These are phyloP conservation scores for Ogataea allantospora DNA, from an alignment of 805 yeast species.

Conservation along the genomic window DNA sequence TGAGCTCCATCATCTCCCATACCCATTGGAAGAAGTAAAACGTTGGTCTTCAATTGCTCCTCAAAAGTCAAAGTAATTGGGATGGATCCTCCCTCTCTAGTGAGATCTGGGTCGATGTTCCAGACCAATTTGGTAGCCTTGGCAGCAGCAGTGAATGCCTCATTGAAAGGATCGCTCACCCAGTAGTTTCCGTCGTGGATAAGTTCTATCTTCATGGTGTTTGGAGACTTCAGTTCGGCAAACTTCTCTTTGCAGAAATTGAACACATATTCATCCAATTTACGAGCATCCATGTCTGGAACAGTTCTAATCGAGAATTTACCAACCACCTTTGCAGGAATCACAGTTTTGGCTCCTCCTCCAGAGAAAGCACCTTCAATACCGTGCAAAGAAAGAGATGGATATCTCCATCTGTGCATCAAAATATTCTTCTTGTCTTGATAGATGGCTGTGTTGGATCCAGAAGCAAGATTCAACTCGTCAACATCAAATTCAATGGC, in stretches of 20 bases:
- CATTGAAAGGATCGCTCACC: constrained; percentile 92
- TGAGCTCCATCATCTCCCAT: constrained; percentile 99
- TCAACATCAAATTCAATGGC: constrained; percentile 79
- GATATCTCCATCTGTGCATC: constrained; percentile 99
- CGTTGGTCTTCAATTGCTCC: constrained; percentile 79
- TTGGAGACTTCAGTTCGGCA: constrained; percentile 70
- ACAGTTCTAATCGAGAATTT: constrained; percentile 97
- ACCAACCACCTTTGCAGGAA: constrained; percentile 91
- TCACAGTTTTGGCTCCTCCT: constrained; percentile 96
- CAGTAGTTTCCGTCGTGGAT: constrained; percentile 96
- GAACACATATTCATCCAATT: constrained; percentile 74
- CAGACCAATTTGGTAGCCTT: constrained; percentile 93
- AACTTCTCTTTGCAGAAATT: constrained; percentile 68
- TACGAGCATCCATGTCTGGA: constrained; percentile 82
- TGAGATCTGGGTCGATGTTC: constrained; percentile 92
- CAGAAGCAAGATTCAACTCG: constrained; percentile 85
- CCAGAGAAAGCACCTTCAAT: constrained; percentile 96
- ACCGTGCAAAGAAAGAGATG: constrained; percentile 94
- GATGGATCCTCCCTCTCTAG: constrained; percentile 98
- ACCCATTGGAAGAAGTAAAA: constrained; percentile 92
- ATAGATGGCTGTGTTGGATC: constrained; percentile 80
- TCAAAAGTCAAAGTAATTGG: constrained; percentile 96
- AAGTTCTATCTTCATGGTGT: constrained; percentile 66
- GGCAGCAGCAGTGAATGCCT: constrained; percentile 88
- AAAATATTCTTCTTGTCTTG: constrained; percentile 78